These are phyloP conservation scores for Neurospora crassa DNA, from an alignment of 2,329 filamentous ascomycete species.

Conservation along the genomic window DNA sequence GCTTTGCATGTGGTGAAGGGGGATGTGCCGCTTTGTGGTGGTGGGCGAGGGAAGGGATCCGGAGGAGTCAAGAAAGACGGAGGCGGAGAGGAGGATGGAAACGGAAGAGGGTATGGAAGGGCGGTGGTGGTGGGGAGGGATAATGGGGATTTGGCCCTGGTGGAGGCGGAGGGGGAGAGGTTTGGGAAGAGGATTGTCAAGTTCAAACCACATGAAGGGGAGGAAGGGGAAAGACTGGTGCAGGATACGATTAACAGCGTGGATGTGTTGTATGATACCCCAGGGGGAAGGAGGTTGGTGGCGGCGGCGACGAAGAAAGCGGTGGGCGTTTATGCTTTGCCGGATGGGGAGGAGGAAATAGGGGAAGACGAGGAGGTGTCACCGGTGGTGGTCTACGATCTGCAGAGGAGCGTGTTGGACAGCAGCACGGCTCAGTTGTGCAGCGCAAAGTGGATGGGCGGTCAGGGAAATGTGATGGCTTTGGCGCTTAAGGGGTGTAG, in stretches of 20 bases:
- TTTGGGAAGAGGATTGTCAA: conserved; percentile 24
- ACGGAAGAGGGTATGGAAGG: conserved; percentile 18
- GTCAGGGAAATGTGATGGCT: conserved; percentile 33
- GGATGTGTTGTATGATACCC: conserved; percentile 20
- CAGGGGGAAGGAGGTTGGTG: conserved; percentile 16
- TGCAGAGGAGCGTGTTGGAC: conserved; percentile 10
- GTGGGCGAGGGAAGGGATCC: not conserved
- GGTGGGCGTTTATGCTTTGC: conserved; percentile 26
- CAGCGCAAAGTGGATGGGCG: conserved; percentile 34
- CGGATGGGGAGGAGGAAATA: not conserved
- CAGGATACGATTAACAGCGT: conserved; percentile 27
- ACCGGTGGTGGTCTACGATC: conserved; percentile 15
- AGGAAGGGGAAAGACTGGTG: conserved; percentile 1
- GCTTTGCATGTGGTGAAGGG: conserved; percentile 33
- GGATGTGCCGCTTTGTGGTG: not conserved
- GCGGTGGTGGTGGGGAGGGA: conserved; percentile 36
- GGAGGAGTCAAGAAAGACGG: conserved; percentile 23
- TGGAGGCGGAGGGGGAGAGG: conserved; percentile 27
- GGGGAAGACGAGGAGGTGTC: conserved; percentile 5
- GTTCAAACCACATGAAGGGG: conserved; percentile 17
- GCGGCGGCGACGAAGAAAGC: conserved; percentile 26
- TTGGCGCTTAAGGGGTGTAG: conserved; percentile 33
- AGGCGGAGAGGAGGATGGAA: conserved; percentile 36
- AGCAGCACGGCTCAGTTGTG: conserved; percentile 14
- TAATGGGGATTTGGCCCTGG: conserved; percentile 37